Evolutionary conservation across 2,329 filamentous ascomycete genomes (phyloP), one percentile per base, ranked within the genome.

Genomic region (Coccinonectria pachysandricola): DNA sequence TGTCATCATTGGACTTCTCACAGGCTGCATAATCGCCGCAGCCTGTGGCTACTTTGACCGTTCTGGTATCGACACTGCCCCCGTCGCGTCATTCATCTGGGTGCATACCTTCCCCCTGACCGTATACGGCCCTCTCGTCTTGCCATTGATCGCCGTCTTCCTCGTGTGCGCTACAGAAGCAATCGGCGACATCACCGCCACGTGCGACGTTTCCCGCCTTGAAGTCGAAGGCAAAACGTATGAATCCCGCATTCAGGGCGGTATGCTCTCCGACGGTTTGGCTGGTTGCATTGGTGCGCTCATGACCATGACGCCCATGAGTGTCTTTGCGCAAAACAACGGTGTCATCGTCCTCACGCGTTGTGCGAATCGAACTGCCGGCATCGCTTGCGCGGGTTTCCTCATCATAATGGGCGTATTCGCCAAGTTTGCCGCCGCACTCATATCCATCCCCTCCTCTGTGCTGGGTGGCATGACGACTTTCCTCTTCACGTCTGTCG

Each of bases 301-400:
- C 16, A 80, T 76, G 59, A 88, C 82, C 24, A 81, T 84, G 40
- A 82, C 80, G 0, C 81, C 82, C 15, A 82, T 87, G 71, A 77
- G 74, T 2, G 79, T 76, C 1, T 87, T 87, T 41, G 82, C 82
- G 0, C 81, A 87, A 52, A 88, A 88, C 59, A 87, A 88, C 49
- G 82, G 82, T 18, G 80, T 88, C 26, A 87, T 91, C 34, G 79
- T 82, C 0, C 63, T 91, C 22, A 91, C 83, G 0, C 70, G 81
- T 10, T 88, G 82, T 50, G 83, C 83, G 1, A 88, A 85, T 51
- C 72, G 83, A 28, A 79, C 75, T 23, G 84, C 82, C 5, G 84
- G 84, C 4, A 86, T 85, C 50, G 79, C 76, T 24, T 80, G 76
- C 48, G 85, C 70, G 50, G 64, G 80, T 44, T 86, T 86, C 61